Evolutionary conservation across 805 yeast species (phyloP).

Genomic region (Nakazawaea laoshanensis): DNA sequence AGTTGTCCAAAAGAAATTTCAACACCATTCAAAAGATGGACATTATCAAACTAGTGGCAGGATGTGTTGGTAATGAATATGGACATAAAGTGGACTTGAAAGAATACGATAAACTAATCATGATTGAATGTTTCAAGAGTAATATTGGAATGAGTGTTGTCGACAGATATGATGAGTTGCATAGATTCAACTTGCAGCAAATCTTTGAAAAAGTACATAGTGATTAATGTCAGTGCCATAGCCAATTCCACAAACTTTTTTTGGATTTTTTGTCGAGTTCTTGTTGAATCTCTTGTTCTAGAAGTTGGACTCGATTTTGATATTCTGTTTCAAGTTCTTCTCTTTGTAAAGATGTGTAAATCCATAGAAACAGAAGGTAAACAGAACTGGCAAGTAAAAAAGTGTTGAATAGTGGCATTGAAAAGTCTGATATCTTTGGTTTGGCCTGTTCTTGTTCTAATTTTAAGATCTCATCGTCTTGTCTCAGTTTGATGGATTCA

Average conservation of each 20-base stretch:
- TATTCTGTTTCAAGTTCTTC: constrained; percentile 18
- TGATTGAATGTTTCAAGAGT: constrained; percentile 84
- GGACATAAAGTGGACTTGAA: constrained; percentile 78
- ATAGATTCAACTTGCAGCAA: constrained; percentile 75
- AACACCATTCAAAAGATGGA: constrained; percentile 61
- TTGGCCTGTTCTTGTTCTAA: constrained; percentile 14
- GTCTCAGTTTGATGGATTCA: constrained; percentile 1
- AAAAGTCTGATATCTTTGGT: constrained; percentile 23
- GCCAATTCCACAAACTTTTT: constrained; percentile 6
- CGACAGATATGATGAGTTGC: constrained; percentile 48
- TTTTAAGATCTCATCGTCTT: constrained; percentile 7
- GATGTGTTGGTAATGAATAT: constrained; percentile 56
- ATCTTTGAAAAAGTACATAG: constrained; percentile 41
- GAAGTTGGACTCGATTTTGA: constrained; percentile 15
- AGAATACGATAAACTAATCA: constrained; percentile 64
- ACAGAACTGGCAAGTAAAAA: constrained; percentile 23
- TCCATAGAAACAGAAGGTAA: constrained; percentile 22
- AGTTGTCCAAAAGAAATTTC: constrained; percentile 73
- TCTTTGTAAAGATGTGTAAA: constrained; percentile 23
- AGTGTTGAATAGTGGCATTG: constrained; percentile 22
- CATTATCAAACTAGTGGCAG: constrained; percentile 68
- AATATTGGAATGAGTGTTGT: constrained; percentile 86
- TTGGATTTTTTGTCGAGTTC: constrained; percentile 14
- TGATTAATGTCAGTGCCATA: constrained; percentile 1
- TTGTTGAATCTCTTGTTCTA: constrained; percentile 19